Base-by-base conservation (phyloP, 768 basidiomycete species). In the Lentinula edodes region DNA sequence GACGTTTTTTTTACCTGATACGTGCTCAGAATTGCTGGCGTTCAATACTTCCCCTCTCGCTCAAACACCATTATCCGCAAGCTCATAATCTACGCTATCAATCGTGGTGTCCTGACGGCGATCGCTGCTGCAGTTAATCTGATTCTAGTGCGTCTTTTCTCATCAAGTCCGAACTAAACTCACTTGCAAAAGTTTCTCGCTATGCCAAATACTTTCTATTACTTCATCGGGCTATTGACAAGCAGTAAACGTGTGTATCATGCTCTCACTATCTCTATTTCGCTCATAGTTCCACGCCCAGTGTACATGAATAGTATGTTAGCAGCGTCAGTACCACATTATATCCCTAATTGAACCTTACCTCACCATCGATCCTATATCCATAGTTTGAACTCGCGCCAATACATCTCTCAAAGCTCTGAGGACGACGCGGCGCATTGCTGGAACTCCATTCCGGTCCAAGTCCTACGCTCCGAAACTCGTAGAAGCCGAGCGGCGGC, bases 1-100 rank as follows among this genome's bases (percentile, higher is more conserved):
- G 28, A 28, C 28, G 28, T 28, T 28, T 3, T 28, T 28, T 3
- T 28, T 2, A 28, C 3, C 28, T 28, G 35, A 15, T 52, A 32
- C 2, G 9, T 35, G 6, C 36, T 23, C 38, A 39, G 38, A 23
- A 35, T 56, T 12, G 54, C 23, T 42, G 38, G 42, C 6, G 13
- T n/a, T 34, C 32, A 36, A 43, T 45, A 15, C 58, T 36, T 46
- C 53, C 28, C 42, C 42, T 36, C 20, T 38, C 67, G 69, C 3
- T 68, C 69, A n/a, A 68, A 68, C 41, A 57, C 43, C 6, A 60
- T 70, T 50, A 56, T 70, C 32, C 63, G 63, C n/a, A 64, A 36
- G 8, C 60, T 69, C 5, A 68, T 66, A 60, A 62, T 68, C 38
- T 64, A 64, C 35, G 67, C 68, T 20, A 61, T 69, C 18, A 68